Base-by-base conservation (phyloP, 345 rosid species). In the Melastoma malabathricum region DNA sequence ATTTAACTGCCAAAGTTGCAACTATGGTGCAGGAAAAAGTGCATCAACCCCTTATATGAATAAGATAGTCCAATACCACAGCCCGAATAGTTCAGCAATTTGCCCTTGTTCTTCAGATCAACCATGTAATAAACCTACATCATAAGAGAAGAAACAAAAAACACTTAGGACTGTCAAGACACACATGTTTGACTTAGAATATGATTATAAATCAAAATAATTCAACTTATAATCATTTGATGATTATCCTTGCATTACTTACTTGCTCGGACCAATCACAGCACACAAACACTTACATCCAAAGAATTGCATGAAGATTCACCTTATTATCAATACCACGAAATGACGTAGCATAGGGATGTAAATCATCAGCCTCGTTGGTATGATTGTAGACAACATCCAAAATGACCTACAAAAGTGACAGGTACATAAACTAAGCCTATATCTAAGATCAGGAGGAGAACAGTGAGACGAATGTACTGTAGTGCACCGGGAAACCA, bases 301-400 rank as follows among this genome's bases (percentile, higher is more conserved):
- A 43, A 50, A 43, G 16, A 27, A 29, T 12, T 15, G 13, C 17
- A 17, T 9, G 5, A 31, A 46, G 14, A 52, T 44, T 63, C 54
- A 71, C 98, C 92, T 86, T 86, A 62, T 86, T 90, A 70, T 90
- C 96, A 63, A 90, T 83, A 55, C 96, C 98, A 67, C 96, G 94
- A 57, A 90, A 90, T 50, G 98, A 90, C 55, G 92, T 86, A 49
- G 89, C 73, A 61, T 86, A 81, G 53, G 96, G 89, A 74, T 80
- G 39, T 55, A 63, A 54, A 59, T 90, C 92, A 61, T 82, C 98
- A 60, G 79, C 94, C 72, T 90, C 98, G 68, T 90, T 90, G 49
- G 98, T 83, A 61, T 90, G 98, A 67, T 90, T 86, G 62, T 82
- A 90, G 56, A 83, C 98, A 44, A 90, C 98, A 68, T 90, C 98